Evolutionary conservation across 164 flowering plant genomes (phyloP).

Genomic region (Annona cherimola): DNA sequence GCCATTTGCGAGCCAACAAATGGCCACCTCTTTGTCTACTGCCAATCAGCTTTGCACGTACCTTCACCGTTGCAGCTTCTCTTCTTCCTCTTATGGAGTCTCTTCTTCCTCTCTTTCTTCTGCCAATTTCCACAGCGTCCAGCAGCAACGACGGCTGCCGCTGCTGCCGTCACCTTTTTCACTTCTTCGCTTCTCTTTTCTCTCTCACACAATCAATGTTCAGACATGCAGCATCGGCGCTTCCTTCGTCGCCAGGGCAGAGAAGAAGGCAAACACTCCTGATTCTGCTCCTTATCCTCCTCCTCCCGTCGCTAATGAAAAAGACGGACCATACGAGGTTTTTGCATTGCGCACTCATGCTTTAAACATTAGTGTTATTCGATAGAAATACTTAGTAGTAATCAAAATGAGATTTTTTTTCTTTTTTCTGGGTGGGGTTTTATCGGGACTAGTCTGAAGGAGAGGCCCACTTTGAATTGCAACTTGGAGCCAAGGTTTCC

Average conservation of each 20-base stretch:
- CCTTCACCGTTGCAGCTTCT: background rate
- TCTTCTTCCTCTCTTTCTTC: background rate
- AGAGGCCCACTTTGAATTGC: background rate
- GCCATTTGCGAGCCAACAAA: background rate
- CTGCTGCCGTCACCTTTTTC: background rate
- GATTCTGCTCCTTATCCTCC: conserved; percentile 14
- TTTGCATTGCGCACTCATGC: background rate
- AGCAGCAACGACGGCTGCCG: background rate
- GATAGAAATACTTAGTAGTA: background rate
- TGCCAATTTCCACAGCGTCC: background rate
- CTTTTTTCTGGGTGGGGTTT: background rate
- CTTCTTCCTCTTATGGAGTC: background rate
- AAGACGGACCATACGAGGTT: conserved; percentile 5
- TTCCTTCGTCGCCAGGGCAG: conserved; percentile 52
- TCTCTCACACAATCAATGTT: background rate
- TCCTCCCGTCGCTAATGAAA: conserved; percentile 12
- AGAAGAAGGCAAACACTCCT: conserved; percentile 42
- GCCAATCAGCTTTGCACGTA: background rate
- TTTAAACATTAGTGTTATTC: background rate
- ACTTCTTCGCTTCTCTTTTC: background rate
- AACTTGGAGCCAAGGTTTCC: background rate
- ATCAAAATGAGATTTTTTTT: background rate
- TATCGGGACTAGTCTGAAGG: background rate
- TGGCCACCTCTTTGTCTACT: background rate
- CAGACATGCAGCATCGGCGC: conserved; percentile 9